Conservation (phyloP, 2,329 filamentous ascomycete genomes). For the Talaromyces sp. region DNA sequence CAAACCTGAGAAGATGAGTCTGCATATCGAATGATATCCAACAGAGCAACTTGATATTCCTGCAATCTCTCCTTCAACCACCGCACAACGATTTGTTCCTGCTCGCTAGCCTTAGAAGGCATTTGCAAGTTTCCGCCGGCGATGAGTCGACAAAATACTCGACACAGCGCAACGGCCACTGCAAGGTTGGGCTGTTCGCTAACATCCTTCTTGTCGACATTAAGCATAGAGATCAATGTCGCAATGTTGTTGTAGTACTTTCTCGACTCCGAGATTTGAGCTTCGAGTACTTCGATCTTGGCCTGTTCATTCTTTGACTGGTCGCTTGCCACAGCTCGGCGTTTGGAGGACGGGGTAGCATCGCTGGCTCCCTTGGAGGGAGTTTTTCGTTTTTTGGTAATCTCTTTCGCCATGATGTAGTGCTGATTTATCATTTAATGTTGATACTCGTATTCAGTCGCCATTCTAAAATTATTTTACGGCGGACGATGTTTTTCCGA, state of each 20-base stretch:
- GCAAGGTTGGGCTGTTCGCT: constrained; percentile 56
- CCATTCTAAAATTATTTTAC: neutral
- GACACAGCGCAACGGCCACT: constrained; percentile 74
- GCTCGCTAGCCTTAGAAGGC: constrained; percentile 62
- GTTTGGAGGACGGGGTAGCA: constrained; percentile 37
- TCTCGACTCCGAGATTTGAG: constrained; percentile 75
- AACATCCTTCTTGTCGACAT: constrained; percentile 40
- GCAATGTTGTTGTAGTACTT: constrained; percentile 91
- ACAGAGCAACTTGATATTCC: constrained; percentile 63
- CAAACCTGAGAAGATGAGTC: constrained; percentile 52
- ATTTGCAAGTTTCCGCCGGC: constrained; percentile 65
- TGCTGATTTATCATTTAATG: constrained; percentile 8
- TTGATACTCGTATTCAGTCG: neutral
- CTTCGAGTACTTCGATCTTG: constrained; percentile 69
- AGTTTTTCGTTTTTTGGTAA: constrained; percentile 39
- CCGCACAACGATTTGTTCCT: constrained; percentile 65
- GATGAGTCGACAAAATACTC: constrained; percentile 77
- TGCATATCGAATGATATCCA: constrained; percentile 56
- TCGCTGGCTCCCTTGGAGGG: constrained; percentile 24
- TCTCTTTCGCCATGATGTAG: constrained; percentile 16
- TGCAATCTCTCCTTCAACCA: constrained; percentile 74
- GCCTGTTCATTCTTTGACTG: constrained; percentile 52
- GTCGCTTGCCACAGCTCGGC: constrained; percentile 44
- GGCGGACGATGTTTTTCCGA: constrained; percentile 14
- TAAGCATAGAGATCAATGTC: constrained; percentile 59